Evolutionary conservation across 2,329 filamentous ascomycete species (phyloP).

Genomic region (Colletotrichum sp.): DNA sequence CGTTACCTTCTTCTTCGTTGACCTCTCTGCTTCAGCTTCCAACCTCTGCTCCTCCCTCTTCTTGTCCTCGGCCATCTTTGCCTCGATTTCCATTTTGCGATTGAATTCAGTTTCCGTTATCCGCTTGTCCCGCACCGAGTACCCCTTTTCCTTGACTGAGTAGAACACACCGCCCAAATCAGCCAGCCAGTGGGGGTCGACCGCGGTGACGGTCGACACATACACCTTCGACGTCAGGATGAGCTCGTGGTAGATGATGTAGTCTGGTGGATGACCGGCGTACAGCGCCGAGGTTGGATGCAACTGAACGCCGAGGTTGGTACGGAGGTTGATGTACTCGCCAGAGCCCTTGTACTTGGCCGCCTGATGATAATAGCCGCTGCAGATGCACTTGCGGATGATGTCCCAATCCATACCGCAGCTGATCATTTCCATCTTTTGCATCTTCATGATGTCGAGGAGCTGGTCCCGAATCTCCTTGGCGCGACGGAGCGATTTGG

Average conservation of each 20-base stretch:
- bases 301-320: constrained; percentile 90
- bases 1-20: constrained; percentile 43
- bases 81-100: constrained; percentile 88
- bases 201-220: constrained; percentile 95
- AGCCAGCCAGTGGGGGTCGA: constrained; percentile 96
- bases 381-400: constrained; percentile 95
- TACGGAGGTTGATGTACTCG: constrained; percentile 96
- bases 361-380: constrained; percentile 97
- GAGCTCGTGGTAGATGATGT: constrained; percentile 97
- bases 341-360: constrained; percentile 95
- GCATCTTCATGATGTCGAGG: constrained; percentile 90
- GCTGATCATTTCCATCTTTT: constrained; percentile 85
- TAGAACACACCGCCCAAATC: constrained; percentile 98
- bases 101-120: constrained; percentile 94
- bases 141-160: constrained; percentile 96
- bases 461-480: constrained; percentile 96
- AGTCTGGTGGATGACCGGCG: constrained; percentile 93
- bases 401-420: constrained; percentile 98
- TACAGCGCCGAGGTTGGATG: constrained; percentile 95
- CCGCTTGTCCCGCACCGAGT: constrained; percentile 83
- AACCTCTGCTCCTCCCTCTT: constrained; percentile 65
- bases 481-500: constrained; percentile 89
- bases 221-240: constrained; percentile 97
- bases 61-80: constrained; percentile 89
- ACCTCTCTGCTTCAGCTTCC: constrained; percentile 53